These are phyloP conservation scores for Zygosaccharomyces pseudobailii DNA, from an alignment of 1,139 yeast species.

Conservation along the genomic window DNA sequence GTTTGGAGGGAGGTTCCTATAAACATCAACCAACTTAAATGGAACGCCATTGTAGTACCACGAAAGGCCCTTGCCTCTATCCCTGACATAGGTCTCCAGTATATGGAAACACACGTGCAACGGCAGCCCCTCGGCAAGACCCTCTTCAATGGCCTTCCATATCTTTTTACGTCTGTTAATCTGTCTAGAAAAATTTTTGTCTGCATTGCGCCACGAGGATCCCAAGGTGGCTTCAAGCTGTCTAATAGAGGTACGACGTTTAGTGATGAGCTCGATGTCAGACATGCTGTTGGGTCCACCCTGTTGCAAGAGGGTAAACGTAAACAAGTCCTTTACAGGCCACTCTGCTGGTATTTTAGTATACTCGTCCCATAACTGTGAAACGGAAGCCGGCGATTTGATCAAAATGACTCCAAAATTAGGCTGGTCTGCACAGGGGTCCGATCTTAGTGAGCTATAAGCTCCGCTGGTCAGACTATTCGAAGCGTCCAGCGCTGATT, in stretches of 20 bases:
- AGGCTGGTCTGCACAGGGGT: constrained; percentile 23
- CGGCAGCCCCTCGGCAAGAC: constrained; percentile 22
- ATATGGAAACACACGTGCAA: constrained; percentile 22
- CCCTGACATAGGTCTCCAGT: constrained; percentile 22
- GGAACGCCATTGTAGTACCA: constrained; percentile 32
- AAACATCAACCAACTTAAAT: constrained; percentile 19
- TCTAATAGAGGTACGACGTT: constrained; percentile 23
- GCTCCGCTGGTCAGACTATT: not conserved
- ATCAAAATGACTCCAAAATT: constrained; percentile 30
- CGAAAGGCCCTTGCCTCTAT: constrained; percentile 25
- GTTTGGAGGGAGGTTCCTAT: not conserved
- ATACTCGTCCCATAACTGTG: constrained; percentile 30
- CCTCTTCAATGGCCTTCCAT: constrained; percentile 30
- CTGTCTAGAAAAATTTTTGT: constrained; percentile 30
- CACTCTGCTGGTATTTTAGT: constrained; percentile 26
- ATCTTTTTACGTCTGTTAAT: constrained; percentile 31
- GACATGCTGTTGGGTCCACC: constrained; percentile 7
- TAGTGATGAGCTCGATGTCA: constrained; percentile 16
- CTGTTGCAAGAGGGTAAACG: constrained; percentile 18
- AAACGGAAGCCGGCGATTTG: constrained; percentile 27
- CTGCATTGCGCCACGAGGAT: constrained; percentile 29
- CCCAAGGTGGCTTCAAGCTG: constrained; percentile 24
- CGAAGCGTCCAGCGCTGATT: not conserved
- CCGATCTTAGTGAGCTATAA: constrained; percentile 4
- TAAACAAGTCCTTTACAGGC: constrained; percentile 21